Evolutionary conservation across 257 asterid genomes (phyloP).

Genomic region (Solanum neorickii): DNA sequence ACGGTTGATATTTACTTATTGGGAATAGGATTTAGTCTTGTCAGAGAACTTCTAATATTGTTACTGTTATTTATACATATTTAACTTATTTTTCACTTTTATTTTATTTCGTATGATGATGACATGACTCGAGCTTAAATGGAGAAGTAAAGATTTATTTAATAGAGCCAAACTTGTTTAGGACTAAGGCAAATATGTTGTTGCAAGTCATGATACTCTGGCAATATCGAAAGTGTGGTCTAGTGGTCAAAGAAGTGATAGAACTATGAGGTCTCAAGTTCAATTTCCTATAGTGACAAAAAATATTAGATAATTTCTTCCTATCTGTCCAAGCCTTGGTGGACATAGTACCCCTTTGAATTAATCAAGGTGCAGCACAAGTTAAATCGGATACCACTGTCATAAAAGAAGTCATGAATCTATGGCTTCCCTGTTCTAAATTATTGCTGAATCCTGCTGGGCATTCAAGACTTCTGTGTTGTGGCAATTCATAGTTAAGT

Average conservation of each 20-base stretch:
- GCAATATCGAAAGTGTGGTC: neutral
- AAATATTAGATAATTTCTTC: neutral
- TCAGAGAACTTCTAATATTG: neutral
- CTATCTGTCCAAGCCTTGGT: neutral
- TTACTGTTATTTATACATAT: neutral
- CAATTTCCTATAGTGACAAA: neutral
- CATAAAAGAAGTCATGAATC: neutral
- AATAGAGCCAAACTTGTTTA: neutral
- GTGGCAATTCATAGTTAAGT: neutral
- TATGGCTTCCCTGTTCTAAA: neutral
- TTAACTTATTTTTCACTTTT: neutral
- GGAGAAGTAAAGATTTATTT: neutral
- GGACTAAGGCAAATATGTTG: neutral
- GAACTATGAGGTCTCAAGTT: neutral
- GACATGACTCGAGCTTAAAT: neutral
- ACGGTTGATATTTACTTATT: neutral
- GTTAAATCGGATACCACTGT: neutral
- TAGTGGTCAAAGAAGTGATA: neutral
- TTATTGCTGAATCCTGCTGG: neutral
- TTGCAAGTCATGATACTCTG: neutral
- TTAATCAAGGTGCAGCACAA: neutral
- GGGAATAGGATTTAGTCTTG: neutral
- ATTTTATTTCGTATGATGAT: neutral
- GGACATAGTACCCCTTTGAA: neutral
- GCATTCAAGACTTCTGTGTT: neutral